A percentile compares a stretch with the other conserved stretches of the same genome.
phyloP scores from a whole-genome alignment of 2,329 filamentous ascomycete genomes.

The Cryphonectria carpinicola region DNA sequence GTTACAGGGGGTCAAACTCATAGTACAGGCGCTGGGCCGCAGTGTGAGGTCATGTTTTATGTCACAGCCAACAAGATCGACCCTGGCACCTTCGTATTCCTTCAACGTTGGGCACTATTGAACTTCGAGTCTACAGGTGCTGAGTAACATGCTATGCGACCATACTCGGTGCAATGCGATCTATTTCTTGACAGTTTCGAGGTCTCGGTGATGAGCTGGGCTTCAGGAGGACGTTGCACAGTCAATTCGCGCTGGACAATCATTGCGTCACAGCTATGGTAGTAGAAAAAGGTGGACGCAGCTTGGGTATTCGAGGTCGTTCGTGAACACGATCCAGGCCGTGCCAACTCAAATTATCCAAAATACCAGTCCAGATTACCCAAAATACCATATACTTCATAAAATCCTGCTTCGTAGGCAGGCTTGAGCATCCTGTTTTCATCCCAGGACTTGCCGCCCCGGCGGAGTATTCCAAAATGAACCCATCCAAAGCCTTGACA shows the following conservation, averaged over 20 bases:
- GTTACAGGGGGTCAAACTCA: slow-evolving; percentile 16
- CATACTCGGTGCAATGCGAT: not conserved
- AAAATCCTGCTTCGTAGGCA: not conserved
- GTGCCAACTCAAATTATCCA: not conserved
- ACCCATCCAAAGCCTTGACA: not conserved
- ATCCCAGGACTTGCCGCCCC: not conserved
- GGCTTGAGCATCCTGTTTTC: not conserved
- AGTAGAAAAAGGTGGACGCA: not conserved
- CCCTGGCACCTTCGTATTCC: not conserved
- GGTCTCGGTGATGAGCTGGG: not conserved
- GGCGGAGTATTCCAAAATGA: not conserved
- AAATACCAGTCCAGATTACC: not conserved
- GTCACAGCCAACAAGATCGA: not conserved
- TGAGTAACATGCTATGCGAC: not conserved
- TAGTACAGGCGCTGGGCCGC: slow-evolving; percentile 23
- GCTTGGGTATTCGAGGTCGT: not conserved
- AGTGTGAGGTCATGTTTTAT: slow-evolving; percentile 26
- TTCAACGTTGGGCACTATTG: not conserved
- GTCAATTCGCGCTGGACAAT: not conserved
- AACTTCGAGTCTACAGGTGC: not conserved
- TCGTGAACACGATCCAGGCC: not conserved
- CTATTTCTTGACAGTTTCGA: not conserved
- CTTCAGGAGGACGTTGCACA: not conserved
- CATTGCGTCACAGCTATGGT: not conserved
- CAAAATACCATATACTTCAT: slow-evolving; percentile 2